These are phyloP conservation scores for Magnusiomyces magnusii DNA, from an alignment of 1,139 yeast species.

Conservation along the genomic window DNA sequence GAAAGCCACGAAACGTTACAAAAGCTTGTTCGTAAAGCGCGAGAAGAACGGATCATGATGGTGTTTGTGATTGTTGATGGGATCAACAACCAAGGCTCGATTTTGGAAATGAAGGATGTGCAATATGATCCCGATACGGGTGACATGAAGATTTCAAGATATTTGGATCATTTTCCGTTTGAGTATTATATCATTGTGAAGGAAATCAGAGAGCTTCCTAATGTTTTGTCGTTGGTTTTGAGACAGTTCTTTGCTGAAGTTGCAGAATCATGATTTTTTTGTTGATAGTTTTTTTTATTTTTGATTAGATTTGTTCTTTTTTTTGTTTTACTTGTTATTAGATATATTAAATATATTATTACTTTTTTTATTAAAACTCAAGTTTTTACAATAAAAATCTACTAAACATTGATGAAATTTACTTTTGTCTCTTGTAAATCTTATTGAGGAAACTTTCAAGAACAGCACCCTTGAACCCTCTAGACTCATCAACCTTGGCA, in stretches of 20 bases:
- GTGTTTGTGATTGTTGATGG: slow-evolving; percentile 95
- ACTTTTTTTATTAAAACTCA: no score
- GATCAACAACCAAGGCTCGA: slow-evolving; percentile 72
- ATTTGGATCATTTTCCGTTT: slow-evolving; percentile 91
- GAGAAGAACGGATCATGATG: slow-evolving; percentile 88
- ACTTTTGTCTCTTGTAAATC: slow-evolving; percentile 91
- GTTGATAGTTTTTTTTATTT: neutral
- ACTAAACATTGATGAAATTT: slow-evolving; percentile 19
- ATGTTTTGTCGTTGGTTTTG: slow-evolving; percentile 78
- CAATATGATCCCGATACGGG: slow-evolving; percentile 69
- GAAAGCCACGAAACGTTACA: slow-evolving; percentile 84
- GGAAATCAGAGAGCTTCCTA: slow-evolving; percentile 83
- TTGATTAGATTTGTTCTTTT: neutral
- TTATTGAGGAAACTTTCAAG: slow-evolving; percentile 77
- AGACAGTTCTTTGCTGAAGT: slow-evolving; percentile 86
- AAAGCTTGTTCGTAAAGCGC: slow-evolving; percentile 79
- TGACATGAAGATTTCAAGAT: slow-evolving; percentile 68
- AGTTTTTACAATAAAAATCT: no score
- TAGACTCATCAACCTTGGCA: slow-evolving; percentile 67
- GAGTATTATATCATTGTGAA: slow-evolving; percentile 93
- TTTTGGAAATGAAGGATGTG: slow-evolving; percentile 93
- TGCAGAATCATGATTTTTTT: slow-evolving; percentile 29
- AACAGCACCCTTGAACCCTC: slow-evolving; percentile 86
- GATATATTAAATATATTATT: neutral
- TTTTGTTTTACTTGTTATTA: neutral